Conservation (phyloP, 169 alveolate genomes). For the Plasmodium billcollinsi region DNA sequence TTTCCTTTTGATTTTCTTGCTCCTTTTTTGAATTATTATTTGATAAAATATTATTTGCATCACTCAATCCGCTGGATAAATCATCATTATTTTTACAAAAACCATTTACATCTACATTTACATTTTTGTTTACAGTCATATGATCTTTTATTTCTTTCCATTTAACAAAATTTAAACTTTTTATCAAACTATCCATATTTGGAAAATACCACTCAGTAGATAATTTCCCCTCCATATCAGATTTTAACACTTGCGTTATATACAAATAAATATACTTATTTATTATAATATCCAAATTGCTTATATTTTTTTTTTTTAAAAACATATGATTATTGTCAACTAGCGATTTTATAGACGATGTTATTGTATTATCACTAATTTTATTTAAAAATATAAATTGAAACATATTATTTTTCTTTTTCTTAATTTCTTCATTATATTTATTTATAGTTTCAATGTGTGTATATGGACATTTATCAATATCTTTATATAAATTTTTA, state of each 20-base stretch:
- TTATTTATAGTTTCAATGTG: slow-evolving; percentile 66
- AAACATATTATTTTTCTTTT: slow-evolving; percentile 40
- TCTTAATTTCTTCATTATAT: slow-evolving; percentile 65
- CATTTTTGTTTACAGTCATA: background rate
- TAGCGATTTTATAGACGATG: background rate
- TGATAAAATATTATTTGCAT: too few species aligned
- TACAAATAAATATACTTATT: slow-evolving; percentile 43
- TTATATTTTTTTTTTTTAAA: slow-evolving; percentile 21
- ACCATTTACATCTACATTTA: background rate
- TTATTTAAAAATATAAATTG: slow-evolving; percentile 37
- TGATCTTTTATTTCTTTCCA: background rate
- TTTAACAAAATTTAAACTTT: slow-evolving; percentile 11
- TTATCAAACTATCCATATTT: slow-evolving; percentile 9
- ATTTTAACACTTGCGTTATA: slow-evolving; percentile 23
- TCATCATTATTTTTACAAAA: background rate
- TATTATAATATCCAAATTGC: slow-evolving; percentile 36
- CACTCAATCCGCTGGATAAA: too few species aligned
- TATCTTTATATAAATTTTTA: slow-evolving; percentile 57
- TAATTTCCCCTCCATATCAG: background rate
- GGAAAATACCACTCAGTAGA: background rate
- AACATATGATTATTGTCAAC: slow-evolving; percentile 34
- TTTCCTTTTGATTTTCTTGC: background rate
- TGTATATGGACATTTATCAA: slow-evolving; percentile 67
- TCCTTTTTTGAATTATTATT: background rate
- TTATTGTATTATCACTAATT: background rate